Conservation (phyloP, 495 filamentous ascomycete genomes). For the Sporormia fimetaria region DNA sequence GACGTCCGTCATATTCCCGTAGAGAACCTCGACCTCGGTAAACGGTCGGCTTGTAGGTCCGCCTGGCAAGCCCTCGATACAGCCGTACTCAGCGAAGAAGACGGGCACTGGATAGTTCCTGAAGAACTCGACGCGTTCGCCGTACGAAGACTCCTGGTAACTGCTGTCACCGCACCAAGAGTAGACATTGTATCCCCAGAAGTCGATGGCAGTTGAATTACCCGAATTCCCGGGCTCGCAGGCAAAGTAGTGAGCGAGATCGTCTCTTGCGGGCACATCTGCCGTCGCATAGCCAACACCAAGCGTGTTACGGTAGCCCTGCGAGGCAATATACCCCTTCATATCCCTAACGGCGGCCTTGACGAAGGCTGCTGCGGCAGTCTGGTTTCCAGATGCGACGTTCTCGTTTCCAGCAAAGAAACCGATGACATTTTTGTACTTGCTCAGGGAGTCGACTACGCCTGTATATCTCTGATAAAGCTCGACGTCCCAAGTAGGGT, state of each 20-base stretch:
- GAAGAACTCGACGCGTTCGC: slow-evolving; percentile 69
- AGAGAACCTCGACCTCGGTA: slow-evolving; percentile 80
- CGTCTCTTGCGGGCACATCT: slow-evolving; percentile 68
- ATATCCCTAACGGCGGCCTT: slow-evolving; percentile 92
- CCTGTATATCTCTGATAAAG: slow-evolving; percentile 68
- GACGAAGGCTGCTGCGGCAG: slow-evolving; percentile 75
- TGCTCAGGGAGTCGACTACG: slow-evolving; percentile 69
- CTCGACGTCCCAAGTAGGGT: slow-evolving; percentile 61
- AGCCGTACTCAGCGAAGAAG: slow-evolving; percentile 98
- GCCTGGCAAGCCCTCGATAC: slow-evolving; percentile 44
- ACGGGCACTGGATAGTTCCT: slow-evolving; percentile 75
- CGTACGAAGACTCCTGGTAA: slow-evolving; percentile 62
- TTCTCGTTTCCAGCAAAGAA: slow-evolving; percentile 98
- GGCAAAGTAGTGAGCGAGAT: slow-evolving; percentile 86
- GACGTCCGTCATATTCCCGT: slow-evolving; percentile 67
- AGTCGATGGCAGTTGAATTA: slow-evolving; percentile 51
- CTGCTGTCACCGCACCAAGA: slow-evolving; percentile 85
- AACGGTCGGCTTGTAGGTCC: slow-evolving; percentile 51
- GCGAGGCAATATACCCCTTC: slow-evolving; percentile 77
- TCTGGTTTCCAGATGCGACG: slow-evolving; percentile 70
- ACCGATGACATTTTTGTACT: slow-evolving; percentile 79
- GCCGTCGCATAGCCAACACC: slow-evolving; percentile 92
- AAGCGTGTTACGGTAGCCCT: slow-evolving; percentile 58
- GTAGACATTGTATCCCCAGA: slow-evolving; percentile 99
- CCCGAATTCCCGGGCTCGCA: slow-evolving; percentile 53